Evolutionary conservation across 371 early-diverging fungal genomes (phyloP), one percentile per base, ranked within the genome.

Genomic region (Apophysomyces variabilis): DNA sequence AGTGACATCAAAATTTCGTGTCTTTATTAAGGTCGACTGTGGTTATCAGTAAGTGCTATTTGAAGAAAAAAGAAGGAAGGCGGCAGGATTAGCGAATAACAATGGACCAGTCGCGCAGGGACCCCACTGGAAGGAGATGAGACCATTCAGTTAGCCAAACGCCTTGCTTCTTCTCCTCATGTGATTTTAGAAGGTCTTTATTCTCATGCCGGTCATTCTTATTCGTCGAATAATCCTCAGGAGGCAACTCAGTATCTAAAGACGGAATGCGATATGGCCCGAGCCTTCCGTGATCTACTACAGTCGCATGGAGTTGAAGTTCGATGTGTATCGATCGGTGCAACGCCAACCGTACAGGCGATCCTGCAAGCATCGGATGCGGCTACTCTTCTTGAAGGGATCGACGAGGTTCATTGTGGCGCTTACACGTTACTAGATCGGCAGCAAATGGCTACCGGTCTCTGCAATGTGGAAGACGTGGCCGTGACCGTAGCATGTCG

Each of bases 121-220:
- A 76, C 68, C 14, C 70, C 79, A 43, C 50, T 76, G 12, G 58
- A 75, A 36, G 63, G 74, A 12, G 38, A 62, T 1, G 37, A 63
- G 11, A 62, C 74, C 0, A 18, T 82, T 38, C 43, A 64, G 8
- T 65, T 82, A n/a, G 82, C 82, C 8, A 66, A 69, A 32, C 72
- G 79, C 8, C 68, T 82, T 3, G 61, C 60, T 2, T 38, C 61
- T 5, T 82, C 79, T 14, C 43, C 65, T 3, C 47, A 66, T 62
- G 50, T 75, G 8, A 37, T 58, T 14, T 50, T 82, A 4, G 47
- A 58, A n/a, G 82, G 82, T 18, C 67, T 82, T 7, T 82, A 82
- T 32, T 69, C 76, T 4, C 82, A 82, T 54, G 76, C 79, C 8
- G 82, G 82, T 8, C 79, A 82, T 35, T 79, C 79, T 4, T 82